Conservation (phyloP, 2,329 filamentous ascomycete species). For the Aspergillus sp. region DNA sequence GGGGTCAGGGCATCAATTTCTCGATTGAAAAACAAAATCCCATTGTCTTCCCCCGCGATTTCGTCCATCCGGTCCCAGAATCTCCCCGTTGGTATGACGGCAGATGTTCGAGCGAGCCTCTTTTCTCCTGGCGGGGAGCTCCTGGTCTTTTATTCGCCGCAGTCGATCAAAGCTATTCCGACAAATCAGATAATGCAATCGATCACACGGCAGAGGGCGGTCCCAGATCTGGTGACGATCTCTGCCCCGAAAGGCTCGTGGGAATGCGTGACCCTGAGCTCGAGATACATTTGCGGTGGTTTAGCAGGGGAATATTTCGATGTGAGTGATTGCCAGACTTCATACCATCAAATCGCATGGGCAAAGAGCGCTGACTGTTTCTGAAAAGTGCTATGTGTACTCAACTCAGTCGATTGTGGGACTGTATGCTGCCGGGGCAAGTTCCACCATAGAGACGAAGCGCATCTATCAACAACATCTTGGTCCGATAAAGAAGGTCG, state of each 20-base stretch:
- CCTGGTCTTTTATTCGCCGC: conserved; percentile 7
- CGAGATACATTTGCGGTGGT: conserved; percentile 9
- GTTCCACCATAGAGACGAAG: background rate
- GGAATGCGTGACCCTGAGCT: conserved; percentile 14
- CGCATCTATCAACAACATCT: conserved; percentile 1
- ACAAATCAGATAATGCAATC: conserved; percentile 6
- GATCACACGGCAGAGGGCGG: background rate
- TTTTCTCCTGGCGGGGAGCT: conserved; percentile 12
- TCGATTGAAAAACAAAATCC: background rate
- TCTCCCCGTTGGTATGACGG: background rate
- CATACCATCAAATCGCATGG: no score
- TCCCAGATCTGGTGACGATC: conserved; percentile 4
- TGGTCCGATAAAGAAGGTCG: conserved; percentile 14
- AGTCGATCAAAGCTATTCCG: conserved; percentile 6
- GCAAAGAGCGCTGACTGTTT: background rate
- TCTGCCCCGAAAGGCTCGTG: background rate
- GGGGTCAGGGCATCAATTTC: background rate
- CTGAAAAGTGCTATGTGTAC: conserved; percentile 12
- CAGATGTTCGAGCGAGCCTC: conserved; percentile 1
- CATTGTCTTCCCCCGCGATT: background rate
- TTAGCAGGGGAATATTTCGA: conserved; percentile 7
- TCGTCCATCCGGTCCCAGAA: background rate
- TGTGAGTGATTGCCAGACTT: background rate
- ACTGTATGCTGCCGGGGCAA: background rate
- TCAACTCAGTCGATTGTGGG: background rate